Percentiles rank a stretch among this genome's conserved stretches.
Conservation (phyloP, 768 basidiomycete genomes). For the Cubamyces sp. region DNA sequence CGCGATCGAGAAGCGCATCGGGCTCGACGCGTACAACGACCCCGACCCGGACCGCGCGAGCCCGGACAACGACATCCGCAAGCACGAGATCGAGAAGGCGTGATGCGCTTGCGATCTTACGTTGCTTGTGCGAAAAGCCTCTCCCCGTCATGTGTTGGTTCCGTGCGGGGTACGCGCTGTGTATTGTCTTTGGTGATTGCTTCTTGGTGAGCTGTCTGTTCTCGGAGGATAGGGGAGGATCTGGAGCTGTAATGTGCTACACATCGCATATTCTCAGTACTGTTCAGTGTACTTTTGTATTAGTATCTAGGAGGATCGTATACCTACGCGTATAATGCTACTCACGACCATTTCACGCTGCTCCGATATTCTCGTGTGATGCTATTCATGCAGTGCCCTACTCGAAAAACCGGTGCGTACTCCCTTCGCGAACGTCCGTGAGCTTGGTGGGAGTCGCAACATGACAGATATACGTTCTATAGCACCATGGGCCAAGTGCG, state of each 20-base stretch:
- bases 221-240: too few relatives aligned
- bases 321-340: neutral
- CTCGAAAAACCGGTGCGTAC: too few relatives aligned
- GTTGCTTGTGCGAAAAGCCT: neutral
- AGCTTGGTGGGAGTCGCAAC: too few relatives aligned
- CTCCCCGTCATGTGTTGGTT: too few relatives aligned
- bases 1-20: conserved; percentile 64
- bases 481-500: too few relatives aligned
- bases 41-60: conserved; percentile 15
- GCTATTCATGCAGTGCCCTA: too few relatives aligned
- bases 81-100: conserved; percentile 20
- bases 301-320: neutral
- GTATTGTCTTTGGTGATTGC: too few relatives aligned
- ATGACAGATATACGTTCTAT: too few relatives aligned
- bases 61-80: conserved; percentile 5
- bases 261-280: neutral
- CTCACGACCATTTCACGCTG: neutral
- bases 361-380: too few relatives aligned
- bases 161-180: too few relatives aligned
- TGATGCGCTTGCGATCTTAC: conserved; percentile 1
- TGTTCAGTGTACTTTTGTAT: neutral
- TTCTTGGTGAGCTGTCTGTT: neutral
- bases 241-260: neutral
- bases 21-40: conserved; percentile 48
- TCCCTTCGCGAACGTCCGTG: too few relatives aligned